Evolutionary conservation across 192 early-diverging fungal genomes (phyloP), one percentile per base, ranked within the genome.

Genomic region (Spizellomyces punctatus): DNA sequence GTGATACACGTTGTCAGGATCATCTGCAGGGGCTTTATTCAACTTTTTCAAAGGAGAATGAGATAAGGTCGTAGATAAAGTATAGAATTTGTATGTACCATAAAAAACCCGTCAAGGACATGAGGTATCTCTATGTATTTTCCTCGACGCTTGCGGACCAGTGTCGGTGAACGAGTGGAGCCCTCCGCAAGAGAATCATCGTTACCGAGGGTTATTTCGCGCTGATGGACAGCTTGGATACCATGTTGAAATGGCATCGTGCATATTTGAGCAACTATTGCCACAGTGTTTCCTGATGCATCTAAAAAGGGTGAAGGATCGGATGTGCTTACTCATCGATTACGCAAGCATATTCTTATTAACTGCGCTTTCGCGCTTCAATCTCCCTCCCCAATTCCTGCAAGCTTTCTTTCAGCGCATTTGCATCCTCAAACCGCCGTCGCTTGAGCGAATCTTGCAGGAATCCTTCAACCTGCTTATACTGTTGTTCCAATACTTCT

Each of bases 1-100:
- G 19, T 64, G 41, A 66, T 76, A 87, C 5, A 85, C 85, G 66
- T 81, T 65, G 2, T 78, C 67, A 7, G 85, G 85, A 57, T 85
- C 75, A 16, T 81, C 74, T 8, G 80, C 82, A 7, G 73, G 74
- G 5, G 81, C 79, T 50, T 75, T 73, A 52, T 81, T 83, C 6
- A 87, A 74, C 84, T 85, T 46, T 46, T 19, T 27, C 27, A 16
- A 27, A 8, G 12, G 17, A 64, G 47, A n/a, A 72, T 17, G 58
- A 42, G 59, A 44, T 19, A 45, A 6, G 16, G 21, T 1, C 5
- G 27, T 36, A n/a, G 59, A 58, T 16, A 47, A 16, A 74, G 7
- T 63, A 55, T 6, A 17, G 6, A 50, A 9, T 70, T 27, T 58
- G 8, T 19, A 43, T 27, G 49, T 67, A 81, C 81, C 75, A 83